Conservation (phyloP, 1,139 yeast genomes). For the Protomyces lactucae-debilis region DNA sequence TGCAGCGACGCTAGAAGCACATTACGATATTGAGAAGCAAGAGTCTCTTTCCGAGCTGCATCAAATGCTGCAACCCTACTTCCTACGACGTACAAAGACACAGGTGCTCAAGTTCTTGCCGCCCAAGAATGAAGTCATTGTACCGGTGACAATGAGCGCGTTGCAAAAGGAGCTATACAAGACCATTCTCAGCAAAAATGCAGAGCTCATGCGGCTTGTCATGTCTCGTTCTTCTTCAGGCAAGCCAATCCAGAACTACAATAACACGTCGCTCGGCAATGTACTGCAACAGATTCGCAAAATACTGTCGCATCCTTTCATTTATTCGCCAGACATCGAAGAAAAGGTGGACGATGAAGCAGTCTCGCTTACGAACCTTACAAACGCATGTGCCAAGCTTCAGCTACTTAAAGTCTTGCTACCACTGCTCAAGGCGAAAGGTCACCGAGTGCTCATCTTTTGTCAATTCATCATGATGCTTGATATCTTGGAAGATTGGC, state of each 20-base stretch:
- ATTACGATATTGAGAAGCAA: slow-evolving; percentile 25
- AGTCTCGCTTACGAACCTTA: slow-evolving; percentile 26
- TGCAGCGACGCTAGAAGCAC: slow-evolving; percentile 23
- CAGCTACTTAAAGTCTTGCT: slow-evolving; percentile 68
- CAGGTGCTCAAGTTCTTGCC: slow-evolving; percentile 33
- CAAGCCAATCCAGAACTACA: slow-evolving; percentile 28
- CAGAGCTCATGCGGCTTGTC: slow-evolving; percentile 29
- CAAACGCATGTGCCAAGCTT: slow-evolving; percentile 55
- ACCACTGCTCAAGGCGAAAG: slow-evolving; percentile 69
- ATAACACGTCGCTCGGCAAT: slow-evolving; percentile 27
- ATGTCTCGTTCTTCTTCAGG: slow-evolving; percentile 20
- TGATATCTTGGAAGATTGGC: slow-evolving; percentile 85
- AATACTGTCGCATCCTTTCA: slow-evolving; percentile 34
- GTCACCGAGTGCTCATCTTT: slow-evolving; percentile 73
- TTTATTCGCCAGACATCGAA: slow-evolving; percentile 32
- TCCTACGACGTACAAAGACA: slow-evolving; percentile 32
- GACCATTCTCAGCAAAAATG: slow-evolving; percentile 32
- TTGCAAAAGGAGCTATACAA: slow-evolving; percentile 33
- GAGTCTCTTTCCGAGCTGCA: slow-evolving; percentile 31
- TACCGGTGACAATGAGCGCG: slow-evolving; percentile 33
- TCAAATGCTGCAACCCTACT: slow-evolving; percentile 29
- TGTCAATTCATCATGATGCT: slow-evolving; percentile 86
- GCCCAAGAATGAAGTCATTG: slow-evolving; percentile 32
- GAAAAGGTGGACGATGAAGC: slow-evolving; percentile 28
- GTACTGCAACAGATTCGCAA: slow-evolving; percentile 33